A percentile compares a stretch with the other conserved stretches of the same genome.
phyloP scores from a whole-genome alignment of 148 eudicot genomes.

The Bassia scoparia region DNA sequence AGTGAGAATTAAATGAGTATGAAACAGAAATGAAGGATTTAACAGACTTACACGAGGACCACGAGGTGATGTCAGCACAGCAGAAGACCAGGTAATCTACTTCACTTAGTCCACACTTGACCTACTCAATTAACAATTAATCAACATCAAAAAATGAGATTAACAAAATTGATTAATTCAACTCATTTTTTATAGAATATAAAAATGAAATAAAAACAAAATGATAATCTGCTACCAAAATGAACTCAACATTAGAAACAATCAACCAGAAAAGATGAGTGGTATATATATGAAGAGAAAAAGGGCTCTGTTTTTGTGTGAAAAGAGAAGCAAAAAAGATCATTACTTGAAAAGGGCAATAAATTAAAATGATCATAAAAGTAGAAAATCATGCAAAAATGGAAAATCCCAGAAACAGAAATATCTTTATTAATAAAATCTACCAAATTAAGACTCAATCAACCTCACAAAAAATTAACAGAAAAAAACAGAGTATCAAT shows the following conservation, averaged over 20 bases:
- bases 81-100: slow-evolving; percentile 24
- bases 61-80: slow-evolving; percentile 22
- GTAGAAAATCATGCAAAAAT: background rate
- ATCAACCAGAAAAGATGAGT: background rate
- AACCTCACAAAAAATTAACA: background rate
- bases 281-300: background rate
- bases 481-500: slow-evolving; percentile 15
- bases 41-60: slow-evolving; percentile 31
- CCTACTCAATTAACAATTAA: slow-evolving; percentile 24
- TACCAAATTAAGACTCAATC: background rate
- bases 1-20: background rate
- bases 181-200: background rate
- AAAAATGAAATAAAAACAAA: background rate
- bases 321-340: background rate
- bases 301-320: background rate
- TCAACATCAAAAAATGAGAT: background rate
- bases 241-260: background rate
- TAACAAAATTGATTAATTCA: background rate
- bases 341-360: background rate
- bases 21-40: slow-evolving; percentile 8
- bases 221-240: background rate
- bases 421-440: background rate
- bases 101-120: slow-evolving; percentile 21
- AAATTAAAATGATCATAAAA: background rate
- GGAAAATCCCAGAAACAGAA: background rate